These are phyloP conservation scores for Crataegus laevigata DNA, from an alignment of 306 rosid species.

Conservation along the genomic window DNA sequence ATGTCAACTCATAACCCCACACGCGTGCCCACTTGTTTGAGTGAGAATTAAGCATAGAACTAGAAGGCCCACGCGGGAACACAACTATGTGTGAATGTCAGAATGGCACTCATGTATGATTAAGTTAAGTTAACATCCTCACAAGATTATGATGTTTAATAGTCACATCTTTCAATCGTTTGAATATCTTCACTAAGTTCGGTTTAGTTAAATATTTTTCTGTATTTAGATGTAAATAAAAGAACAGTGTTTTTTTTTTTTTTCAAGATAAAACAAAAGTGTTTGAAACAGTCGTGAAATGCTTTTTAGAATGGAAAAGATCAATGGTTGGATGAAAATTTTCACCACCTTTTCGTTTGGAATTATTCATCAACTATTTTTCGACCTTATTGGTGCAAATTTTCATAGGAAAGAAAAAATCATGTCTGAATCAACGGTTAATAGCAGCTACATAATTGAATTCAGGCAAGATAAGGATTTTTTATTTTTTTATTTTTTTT, in stretches of 20 bases:
- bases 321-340: background rate
- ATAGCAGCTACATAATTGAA: background rate
- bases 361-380: background rate
- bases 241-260: background rate
- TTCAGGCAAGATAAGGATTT: background rate
- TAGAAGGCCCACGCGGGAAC: conserved; percentile 12
- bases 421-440: background rate
- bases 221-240: background rate
- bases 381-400: background rate
- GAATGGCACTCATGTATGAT: background rate
- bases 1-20: conserved; percentile 22
- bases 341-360: background rate
- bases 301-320: background rate
- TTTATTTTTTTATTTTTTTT: too few relatives aligned
- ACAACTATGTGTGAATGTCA: background rate
- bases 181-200: background rate
- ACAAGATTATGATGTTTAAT: background rate
- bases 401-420: background rate
- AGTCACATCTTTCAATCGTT: background rate
- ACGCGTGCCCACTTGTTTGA: conserved; percentile 17
- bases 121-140: background rate
- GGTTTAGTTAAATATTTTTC: background rate
- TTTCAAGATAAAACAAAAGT: background rate
- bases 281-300: background rate
- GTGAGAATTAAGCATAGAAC: conserved; percentile 2